Evolutionary conservation across 495 filamentous ascomycete genomes (phyloP), one percentile per base, ranked within the genome.

Genomic region (Astrothelium macrocarpum): DNA sequence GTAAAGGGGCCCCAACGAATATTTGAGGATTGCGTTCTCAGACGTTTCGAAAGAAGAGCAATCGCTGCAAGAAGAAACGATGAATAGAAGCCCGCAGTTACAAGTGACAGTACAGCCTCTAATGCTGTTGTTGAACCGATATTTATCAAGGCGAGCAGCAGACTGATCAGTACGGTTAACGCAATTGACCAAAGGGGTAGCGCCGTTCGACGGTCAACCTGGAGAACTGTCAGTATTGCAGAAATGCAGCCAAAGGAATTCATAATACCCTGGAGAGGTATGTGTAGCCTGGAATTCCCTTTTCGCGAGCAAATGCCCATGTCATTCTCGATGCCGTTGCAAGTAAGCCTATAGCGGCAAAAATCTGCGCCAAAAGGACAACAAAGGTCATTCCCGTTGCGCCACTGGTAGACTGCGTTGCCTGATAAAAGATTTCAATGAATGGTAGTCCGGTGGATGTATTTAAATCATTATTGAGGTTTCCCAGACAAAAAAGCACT

Each of bases 341-440:
- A 2, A 75, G 34, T 0, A 25, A 39, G 18, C 56, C 43, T 18
- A 65, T 67, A 59, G 53, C 53, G 18, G 12, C 5, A 43, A 45
- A 20, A 16, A 53, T 65, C 32, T 65, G 18, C 4, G 32, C 25
- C 7, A 67, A 16, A 59, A 67, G 60, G 53, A 80, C 5, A 86
- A 68, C 26, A 12, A 59, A 32, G n/a, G 59, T 63, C 43, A 68
- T 42, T 18, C 20, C 66, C 1, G 60, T 62, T 9, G 66, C 46
- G 11, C 63, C 66, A 16, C 7, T 9, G 5, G 9, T 29, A 5
- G 49, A 56, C 0, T 63, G 14, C 2, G 70, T 72, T 0, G 69
- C 61, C 32, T 72, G 71, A 62, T 63, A 66, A 31, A 73, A 63
- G 28, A 73, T 65, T 28, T 72, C 64, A 63, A 76, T 70, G 56